phyloP scores from a whole-genome alignment of 2,329 filamentous ascomycete genomes.

The Plectosphaerella cucumerina region DNA sequence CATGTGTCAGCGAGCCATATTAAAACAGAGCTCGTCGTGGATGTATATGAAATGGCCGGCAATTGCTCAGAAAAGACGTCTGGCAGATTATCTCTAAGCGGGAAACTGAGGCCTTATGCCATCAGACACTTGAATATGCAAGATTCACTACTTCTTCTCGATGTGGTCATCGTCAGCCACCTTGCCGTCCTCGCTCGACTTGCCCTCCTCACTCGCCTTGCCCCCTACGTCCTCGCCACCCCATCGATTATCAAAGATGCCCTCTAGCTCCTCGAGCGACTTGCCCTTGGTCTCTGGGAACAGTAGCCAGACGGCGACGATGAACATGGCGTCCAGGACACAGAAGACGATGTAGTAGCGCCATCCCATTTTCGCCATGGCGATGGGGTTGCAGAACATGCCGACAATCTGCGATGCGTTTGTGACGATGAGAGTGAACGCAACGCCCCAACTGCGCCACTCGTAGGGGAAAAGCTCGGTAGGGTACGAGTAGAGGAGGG shows the following conservation, averaged over 20 bases:
- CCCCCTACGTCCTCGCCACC: conserved; percentile 17
- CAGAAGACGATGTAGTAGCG: conserved; percentile 41
- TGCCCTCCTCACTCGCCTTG: conserved; percentile 15
- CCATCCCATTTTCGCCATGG: conserved; percentile 30
- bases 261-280: conserved; percentile 49
- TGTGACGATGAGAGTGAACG: neutral
- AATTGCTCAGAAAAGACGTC: no score
- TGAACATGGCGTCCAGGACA: conserved; percentile 46
- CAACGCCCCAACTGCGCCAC: conserved; percentile 1
- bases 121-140: no score
- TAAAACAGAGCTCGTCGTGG: no score
- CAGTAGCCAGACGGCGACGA: conserved; percentile 47
- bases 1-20: no score
- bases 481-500: conserved; percentile 39
- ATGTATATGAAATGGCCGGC: no score
- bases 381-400: conserved; percentile 24
- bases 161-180: neutral
- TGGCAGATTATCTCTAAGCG: no score
- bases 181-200: conserved; percentile 15
- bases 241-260: conserved; percentile 37
- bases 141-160: no score
- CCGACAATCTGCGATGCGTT: neutral
- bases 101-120: no score
- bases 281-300: conserved; percentile 55
- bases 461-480: conserved; percentile 33